Conservation (phyloP, 768 basidiomycete genomes). For the Fibroporia radiculosa region DNA sequence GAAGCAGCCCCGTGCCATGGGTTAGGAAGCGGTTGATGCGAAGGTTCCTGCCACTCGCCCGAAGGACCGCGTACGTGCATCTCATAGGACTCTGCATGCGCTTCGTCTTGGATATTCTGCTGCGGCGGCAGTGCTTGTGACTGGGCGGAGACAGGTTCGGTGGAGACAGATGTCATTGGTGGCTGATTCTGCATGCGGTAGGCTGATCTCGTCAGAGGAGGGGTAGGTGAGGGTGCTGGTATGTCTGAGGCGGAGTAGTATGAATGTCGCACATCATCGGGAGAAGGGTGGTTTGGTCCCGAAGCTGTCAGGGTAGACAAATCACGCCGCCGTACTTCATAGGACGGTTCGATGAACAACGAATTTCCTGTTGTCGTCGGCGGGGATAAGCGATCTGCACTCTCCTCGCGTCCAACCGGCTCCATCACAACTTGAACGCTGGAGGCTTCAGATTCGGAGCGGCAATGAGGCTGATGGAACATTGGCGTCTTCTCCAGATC, state of each 20-base stretch:
- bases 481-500: slow-evolving; percentile 65
- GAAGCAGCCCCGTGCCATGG: slow-evolving; percentile 2
- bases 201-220: slow-evolving; percentile 17
- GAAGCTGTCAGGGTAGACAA: slow-evolving; percentile 5
- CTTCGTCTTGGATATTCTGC: slow-evolving; percentile 30
- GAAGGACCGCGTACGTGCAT: slow-evolving; percentile 29
- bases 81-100: slow-evolving; percentile 27
- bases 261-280: slow-evolving; percentile 27
- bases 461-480: slow-evolving; percentile 55
- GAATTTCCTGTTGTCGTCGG: slow-evolving; percentile 10
- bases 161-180: slow-evolving; percentile 19
- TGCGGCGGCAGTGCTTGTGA: slow-evolving; percentile 11
- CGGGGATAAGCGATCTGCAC: slow-evolving; percentile 11
- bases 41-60: slow-evolving; percentile 7
- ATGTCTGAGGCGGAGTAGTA: slow-evolving; percentile 53
- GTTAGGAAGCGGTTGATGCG: background rate
- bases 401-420: slow-evolving; percentile 2
- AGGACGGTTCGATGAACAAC: slow-evolving; percentile 3
- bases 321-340: slow-evolving; percentile 1
- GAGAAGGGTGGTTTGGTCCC: slow-evolving; percentile 4
- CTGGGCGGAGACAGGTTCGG: slow-evolving; percentile 8
- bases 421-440: slow-evolving; percentile 11
- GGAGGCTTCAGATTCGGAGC: slow-evolving; percentile 59
- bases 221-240: slow-evolving; percentile 49
- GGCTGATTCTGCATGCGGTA: slow-evolving; percentile 17